Evolutionary conservation across 805 yeast species (phyloP).

Genomic region (Suhomyces kilbournensis): DNA sequence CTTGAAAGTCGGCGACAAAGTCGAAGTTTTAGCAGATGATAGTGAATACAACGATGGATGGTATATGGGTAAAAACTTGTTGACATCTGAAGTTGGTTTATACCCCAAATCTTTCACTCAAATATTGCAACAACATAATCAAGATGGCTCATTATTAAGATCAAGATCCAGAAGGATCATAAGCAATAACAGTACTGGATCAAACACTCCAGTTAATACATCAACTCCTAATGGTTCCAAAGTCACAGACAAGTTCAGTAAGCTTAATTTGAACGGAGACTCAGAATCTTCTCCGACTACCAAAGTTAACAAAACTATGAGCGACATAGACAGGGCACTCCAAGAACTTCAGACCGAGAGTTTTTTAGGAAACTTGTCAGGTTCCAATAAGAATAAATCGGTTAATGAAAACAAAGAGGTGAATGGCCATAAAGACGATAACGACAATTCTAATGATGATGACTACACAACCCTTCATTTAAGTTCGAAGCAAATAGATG

Average conservation of each 20-base stretch:
- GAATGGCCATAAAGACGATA: not conserved
- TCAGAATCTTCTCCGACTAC: not conserved
- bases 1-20: conserved; percentile 75
- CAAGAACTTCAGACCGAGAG: conserved; percentile 50
- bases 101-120: conserved; percentile 90
- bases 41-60: conserved; percentile 94
- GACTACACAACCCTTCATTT: not conserved
- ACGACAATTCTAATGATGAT: not conserved
- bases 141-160: conserved; percentile 25
- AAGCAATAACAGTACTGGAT: conserved; percentile 10
- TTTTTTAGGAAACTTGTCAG: conserved; percentile 1
- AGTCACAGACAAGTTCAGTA: conserved; percentile 7
- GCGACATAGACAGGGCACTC: conserved; percentile 71
- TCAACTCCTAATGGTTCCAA: conserved; percentile 3
- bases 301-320: conserved; percentile 53
- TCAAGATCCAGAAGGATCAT: conserved; percentile 56
- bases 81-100: conserved; percentile 74
- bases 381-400: conserved; percentile 3
- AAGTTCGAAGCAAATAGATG: not conserved
- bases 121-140: conserved; percentile 21
- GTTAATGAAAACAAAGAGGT: not conserved
- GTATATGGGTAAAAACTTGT: conserved; percentile 84
- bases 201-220: not conserved
- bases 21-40: conserved; percentile 90
- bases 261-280: conserved; percentile 5